Evolutionary conservation across 345 rosid species (phyloP).

Genomic region (Toxicodendron radicans): DNA sequence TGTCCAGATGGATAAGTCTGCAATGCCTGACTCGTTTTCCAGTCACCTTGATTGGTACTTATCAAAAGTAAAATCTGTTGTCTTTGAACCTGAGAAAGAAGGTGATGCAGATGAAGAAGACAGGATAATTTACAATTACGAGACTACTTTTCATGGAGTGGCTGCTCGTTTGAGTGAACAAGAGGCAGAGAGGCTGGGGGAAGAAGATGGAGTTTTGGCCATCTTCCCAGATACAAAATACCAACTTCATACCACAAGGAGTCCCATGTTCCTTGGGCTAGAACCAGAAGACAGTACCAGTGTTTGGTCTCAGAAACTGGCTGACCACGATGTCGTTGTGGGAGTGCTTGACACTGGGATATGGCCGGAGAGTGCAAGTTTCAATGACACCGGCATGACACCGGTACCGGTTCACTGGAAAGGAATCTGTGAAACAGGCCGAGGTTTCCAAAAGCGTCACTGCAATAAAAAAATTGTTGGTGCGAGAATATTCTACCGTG

Average conservation of each 20-base stretch:
- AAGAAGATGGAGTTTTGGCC: conserved; percentile 53
- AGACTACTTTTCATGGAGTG: conserved; percentile 60
- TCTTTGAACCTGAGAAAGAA: conserved; percentile 27
- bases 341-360: conserved; percentile 81
- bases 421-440: conserved; percentile 67
- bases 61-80: conserved; percentile 55
- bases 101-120: conserved; percentile 36
- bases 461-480: conserved; percentile 80
- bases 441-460: conserved; percentile 42
- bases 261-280: conserved; percentile 74
- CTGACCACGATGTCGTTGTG: conserved; percentile 68
- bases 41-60: conserved; percentile 75
- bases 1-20: conserved; percentile 81
- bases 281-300: conserved; percentile 43
- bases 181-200: conserved; percentile 56
- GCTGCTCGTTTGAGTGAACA: conserved; percentile 56
- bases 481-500: conserved; percentile 57
- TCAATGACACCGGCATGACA: conserved; percentile 58
- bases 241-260: conserved; percentile 72
- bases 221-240: conserved; percentile 59
- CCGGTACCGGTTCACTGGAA: conserved; percentile 65
- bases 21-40: conserved; percentile 65
- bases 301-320: conserved; percentile 45
- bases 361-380: conserved; percentile 78
- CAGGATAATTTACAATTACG: conserved; percentile 70